Evolutionary conservation across 345 rosid genomes (phyloP).

Genomic region (Psidium guajava): DNA sequence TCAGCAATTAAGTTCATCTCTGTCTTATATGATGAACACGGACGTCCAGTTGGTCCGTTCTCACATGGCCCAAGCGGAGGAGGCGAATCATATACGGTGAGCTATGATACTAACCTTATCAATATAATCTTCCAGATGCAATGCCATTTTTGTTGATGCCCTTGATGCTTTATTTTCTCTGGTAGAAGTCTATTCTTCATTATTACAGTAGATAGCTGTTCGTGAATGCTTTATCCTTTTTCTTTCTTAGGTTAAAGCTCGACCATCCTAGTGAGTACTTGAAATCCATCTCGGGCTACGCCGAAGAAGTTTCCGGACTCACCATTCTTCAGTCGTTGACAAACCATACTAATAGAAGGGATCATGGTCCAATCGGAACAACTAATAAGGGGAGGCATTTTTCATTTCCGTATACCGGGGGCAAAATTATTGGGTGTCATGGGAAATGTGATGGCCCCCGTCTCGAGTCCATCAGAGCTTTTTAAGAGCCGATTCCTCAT

Average conservation of each 20-base stretch:
- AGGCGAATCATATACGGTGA: neutral
- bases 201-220: neutral
- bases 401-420: too few species aligned
- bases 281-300: too few species aligned
- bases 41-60: neutral
- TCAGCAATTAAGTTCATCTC: neutral
- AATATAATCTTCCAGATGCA: neutral
- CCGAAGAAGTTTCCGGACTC: too few species aligned
- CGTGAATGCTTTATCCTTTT: neutral
- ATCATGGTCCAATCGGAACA: too few species aligned
- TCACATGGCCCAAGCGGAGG: neutral
- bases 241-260: neutral
- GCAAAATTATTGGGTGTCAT: too few species aligned
- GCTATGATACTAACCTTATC: neutral
- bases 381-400: too few species aligned
- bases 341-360: too few species aligned
- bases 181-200: neutral
- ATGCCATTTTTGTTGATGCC: neutral
- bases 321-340: too few species aligned
- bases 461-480: too few species aligned
- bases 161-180: neutral
- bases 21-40: neutral
- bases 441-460: too few species aligned
- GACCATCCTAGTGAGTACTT: too few species aligned
- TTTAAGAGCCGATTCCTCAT: too few species aligned